Conservation (phyloP, 2,329 filamentous ascomycete species). For the Ceratocystiopsis sp. region DNA sequence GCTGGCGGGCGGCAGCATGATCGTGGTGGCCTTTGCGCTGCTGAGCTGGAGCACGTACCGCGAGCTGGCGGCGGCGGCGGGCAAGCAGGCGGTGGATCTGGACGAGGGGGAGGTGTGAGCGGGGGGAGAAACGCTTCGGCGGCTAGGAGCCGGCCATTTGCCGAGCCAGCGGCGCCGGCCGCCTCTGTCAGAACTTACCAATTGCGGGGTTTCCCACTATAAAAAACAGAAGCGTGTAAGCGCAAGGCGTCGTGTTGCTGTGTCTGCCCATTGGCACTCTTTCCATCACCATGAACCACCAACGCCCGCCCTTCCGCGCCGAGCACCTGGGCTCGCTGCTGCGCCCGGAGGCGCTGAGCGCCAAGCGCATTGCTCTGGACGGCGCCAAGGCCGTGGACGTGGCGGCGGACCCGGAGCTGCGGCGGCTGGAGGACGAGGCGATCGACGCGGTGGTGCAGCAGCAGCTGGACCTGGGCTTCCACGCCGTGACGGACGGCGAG, state of each 20-base stretch:
- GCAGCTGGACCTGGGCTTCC: constrained; percentile 40
- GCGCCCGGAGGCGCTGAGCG: constrained; percentile 46
- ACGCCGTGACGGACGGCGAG: constrained; percentile 43
- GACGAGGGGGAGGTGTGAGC: constrained; percentile 7
- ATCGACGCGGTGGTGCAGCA: constrained; percentile 41
- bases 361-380: constrained; percentile 20
- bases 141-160: too few relatives aligned
- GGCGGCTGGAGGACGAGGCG: constrained; percentile 36
- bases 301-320: constrained; percentile 46
- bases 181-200: too few relatives aligned
- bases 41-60: constrained; percentile 82
- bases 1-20: constrained; percentile 67
- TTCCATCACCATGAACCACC: constrained; percentile 8
- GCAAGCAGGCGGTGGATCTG: constrained; percentile 32
- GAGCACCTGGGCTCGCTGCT: constrained; percentile 62
- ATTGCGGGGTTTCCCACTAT: too few relatives aligned
- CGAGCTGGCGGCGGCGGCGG: constrained; percentile 76
- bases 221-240: too few relatives aligned
- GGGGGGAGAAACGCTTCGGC: not conserved
- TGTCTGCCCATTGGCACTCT: too few relatives aligned
- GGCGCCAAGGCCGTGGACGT: constrained; percentile 20
- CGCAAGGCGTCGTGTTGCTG: too few relatives aligned
- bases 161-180: too few relatives aligned
- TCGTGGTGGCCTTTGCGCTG: constrained; percentile 74
- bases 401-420: constrained; percentile 26